Percentiles rank a stretch among this genome's conserved stretches.
phyloP scores from a whole-genome alignment of 495 filamentous ascomycete species.

The Arthonia radiata region DNA sequence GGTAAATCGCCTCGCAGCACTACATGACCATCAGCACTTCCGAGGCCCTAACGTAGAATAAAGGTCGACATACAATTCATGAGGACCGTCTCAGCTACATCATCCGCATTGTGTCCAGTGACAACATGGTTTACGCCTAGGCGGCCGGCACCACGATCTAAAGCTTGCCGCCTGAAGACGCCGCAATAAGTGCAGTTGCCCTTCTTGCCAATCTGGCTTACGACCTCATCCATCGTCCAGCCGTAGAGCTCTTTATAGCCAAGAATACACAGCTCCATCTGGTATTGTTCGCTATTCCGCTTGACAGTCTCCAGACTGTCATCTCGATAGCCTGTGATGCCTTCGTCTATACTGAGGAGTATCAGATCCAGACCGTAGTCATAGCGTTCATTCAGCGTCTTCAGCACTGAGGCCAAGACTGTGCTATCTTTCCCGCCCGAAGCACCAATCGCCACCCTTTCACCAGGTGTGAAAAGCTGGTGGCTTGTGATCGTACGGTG shows the following conservation, averaged over 20 bases:
- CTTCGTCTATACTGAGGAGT: constrained; percentile 82
- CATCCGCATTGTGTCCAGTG: constrained; percentile 93
- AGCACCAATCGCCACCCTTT: constrained; percentile 80
- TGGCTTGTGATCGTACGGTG: constrained; percentile 71
- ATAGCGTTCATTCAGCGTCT: constrained; percentile 78
- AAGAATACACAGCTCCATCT: constrained; percentile 72
- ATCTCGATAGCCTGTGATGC: constrained; percentile 88
- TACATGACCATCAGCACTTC: constrained; percentile 1
- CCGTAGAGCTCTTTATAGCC: constrained; percentile 90
- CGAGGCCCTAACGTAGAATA: neutral
- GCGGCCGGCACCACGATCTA: constrained; percentile 74
- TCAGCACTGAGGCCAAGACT: constrained; percentile 79
- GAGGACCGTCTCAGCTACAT: constrained; percentile 92
- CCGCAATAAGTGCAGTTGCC: constrained; percentile 98
- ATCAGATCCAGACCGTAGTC: constrained; percentile 67
- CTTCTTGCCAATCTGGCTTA: constrained; percentile 86
- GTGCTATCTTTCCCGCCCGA: constrained; percentile 97
- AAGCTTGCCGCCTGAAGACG: constrained; percentile 80
- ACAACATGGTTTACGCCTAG: constrained; percentile 84
- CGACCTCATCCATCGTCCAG: constrained; percentile 98
- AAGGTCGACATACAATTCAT: constrained; percentile 39
- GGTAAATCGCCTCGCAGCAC: constrained; percentile 73
- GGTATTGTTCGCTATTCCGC: constrained; percentile 70
- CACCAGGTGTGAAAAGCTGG: constrained; percentile 56
- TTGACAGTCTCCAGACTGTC: constrained; percentile 91